A percentile compares a stretch with the other conserved stretches of the same genome.
phyloP scores from a whole-genome alignment of 345 rosid genomes.

The Linum usitatissimum region DNA sequence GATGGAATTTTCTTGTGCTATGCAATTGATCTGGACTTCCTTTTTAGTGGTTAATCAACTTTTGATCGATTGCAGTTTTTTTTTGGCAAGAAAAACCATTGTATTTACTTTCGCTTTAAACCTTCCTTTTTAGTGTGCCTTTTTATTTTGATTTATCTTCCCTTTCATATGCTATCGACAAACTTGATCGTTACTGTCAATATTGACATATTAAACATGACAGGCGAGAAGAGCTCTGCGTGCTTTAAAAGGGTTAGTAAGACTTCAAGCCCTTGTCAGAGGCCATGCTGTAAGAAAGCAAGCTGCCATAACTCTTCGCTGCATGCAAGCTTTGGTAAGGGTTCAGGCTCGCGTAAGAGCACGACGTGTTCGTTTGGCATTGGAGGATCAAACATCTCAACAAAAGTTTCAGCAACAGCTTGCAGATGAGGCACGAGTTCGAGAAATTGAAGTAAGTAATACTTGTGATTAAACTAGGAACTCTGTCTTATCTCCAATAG shows the following conservation, averaged over 20 bases:
- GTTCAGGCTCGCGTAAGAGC: constrained; percentile 99
- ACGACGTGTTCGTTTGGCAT: constrained; percentile 84
- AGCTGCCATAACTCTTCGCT: constrained; percentile 97
- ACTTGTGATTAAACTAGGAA: background rate
- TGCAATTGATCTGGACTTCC: background rate
- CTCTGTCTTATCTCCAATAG: background rate
- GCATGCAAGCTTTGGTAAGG: constrained; percentile 99
- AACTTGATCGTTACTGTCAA: constrained; percentile 2
- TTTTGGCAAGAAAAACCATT: too few relatives aligned
- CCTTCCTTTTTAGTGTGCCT: background rate
- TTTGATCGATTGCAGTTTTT: background rate
- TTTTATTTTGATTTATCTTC: background rate
- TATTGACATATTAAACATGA: constrained; percentile 12
- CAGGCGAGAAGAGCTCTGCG: constrained; percentile 97
- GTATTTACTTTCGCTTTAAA: background rate
- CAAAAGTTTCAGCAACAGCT: constrained; percentile 74
- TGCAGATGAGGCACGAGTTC: constrained; percentile 64
- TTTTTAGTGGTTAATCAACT: background rate
- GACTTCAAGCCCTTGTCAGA: constrained; percentile 95
- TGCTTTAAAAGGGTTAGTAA: constrained; percentile 95
- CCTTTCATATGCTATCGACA: background rate
- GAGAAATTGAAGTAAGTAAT: constrained; percentile 73
- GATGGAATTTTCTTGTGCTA: background rate
- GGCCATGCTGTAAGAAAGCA: constrained; percentile 99
- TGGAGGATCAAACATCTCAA: constrained; percentile 76